phyloP scores from a whole-genome alignment of 305 asterid species.

The Galium porrigens region DNA sequence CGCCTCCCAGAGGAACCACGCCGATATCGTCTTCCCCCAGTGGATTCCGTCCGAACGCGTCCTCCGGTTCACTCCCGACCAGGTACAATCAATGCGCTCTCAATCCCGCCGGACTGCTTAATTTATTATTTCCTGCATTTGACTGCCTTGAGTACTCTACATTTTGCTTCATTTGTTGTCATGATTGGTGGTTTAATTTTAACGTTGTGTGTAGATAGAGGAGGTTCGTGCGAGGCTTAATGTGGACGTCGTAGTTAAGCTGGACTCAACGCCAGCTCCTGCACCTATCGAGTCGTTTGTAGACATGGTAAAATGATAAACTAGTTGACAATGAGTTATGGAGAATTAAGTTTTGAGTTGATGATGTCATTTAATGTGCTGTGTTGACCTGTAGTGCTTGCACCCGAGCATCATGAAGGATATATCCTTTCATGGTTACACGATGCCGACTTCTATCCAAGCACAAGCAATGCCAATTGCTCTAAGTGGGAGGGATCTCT shows the following conservation, averaged over 20 bases:
- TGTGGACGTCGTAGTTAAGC: slow-evolving; percentile 59
- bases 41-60: slow-evolving; percentile 91
- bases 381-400: slow-evolving; percentile 44
- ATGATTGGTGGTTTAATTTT: neutral
- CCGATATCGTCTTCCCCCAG: slow-evolving; percentile 42
- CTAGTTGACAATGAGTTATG: slow-evolving; percentile 5
- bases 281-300: slow-evolving; percentile 69
- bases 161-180: neutral
- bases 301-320: slow-evolving; percentile 74
- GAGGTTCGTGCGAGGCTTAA: slow-evolving; percentile 58
- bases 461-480: slow-evolving; percentile 91
- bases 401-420: slow-evolving; percentile 58
- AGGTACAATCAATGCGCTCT: slow-evolving; percentile 27
- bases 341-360: slow-evolving; percentile 7
- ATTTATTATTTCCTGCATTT: no score
- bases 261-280: slow-evolving; percentile 54
- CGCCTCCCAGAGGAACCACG: slow-evolving; percentile 24
- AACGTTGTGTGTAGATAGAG: neutral
- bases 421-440: slow-evolving; percentile 63
- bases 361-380: slow-evolving; percentile 5
- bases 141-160: no score
- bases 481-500: slow-evolving; percentile 72
- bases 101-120: neutral
- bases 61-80: slow-evolving; percentile 52
- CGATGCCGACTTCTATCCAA: slow-evolving; percentile 77